Base-by-base conservation (phyloP, 2,329 filamentous ascomycete genomes). In the Ophiostoma triangulosporum region DNA sequence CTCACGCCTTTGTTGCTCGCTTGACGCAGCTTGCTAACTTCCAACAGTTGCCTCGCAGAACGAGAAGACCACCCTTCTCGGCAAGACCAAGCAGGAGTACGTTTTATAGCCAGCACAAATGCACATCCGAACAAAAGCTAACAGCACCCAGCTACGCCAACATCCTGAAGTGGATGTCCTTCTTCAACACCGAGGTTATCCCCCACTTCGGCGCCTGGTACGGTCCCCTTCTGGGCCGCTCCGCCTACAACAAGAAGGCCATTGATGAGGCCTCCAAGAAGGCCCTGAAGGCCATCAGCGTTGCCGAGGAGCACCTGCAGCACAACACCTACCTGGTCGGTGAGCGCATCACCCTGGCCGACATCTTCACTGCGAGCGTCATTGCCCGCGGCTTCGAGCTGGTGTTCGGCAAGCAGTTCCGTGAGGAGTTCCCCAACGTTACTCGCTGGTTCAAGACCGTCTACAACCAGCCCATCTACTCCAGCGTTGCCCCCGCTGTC, bases 51-150 rank as follows among this genome's bases (percentile, higher is more conserved):
- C 93, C 66, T 97, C 93, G 64, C 93, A 98, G 77, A 98, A 98
- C 73, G 93, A 97, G 84, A 97, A 97, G 86, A 98, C 93, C 65
- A 94, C 89, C 63, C 89, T 98, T 62, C 83, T 98, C 65, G 93
- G 93, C 69, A 97, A 97, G 85, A 98, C 90, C 76, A 98, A 98
- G 86, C 91, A 98, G 79, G 93, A 98, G 83, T 89, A 75, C 69
- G 77, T 68, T 56, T 14, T 5, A 9, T 15, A 4, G 14, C n/a
- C 22, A 17, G 29, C 38, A 43, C 20, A 11, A 8, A 15, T 22
- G 12, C 11, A 43, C n/a, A 3, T 43, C 4, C 32, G 45, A 15
- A 20, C n/a, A 3, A 14, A 14, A 24, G 20, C 40, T 53, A 53
- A 56, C 54, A 40, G 20, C n/a, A 6, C n/a, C n/a, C 35, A 82